Evolutionary conservation across 441 rosid genomes (phyloP).

Genomic region (Jatropha multifida): DNA sequence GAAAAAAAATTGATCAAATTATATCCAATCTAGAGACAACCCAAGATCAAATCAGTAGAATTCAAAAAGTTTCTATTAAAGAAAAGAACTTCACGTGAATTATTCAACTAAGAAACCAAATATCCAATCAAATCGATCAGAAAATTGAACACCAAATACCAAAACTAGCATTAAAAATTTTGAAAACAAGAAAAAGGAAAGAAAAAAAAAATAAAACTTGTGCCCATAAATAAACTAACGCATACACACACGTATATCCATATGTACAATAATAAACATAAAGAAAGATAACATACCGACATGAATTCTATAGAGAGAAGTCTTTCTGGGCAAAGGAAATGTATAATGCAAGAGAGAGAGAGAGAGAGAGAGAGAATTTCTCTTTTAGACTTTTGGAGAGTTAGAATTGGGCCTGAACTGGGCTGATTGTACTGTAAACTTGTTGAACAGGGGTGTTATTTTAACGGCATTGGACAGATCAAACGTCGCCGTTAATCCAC

Average conservation of each 20-base stretch:
- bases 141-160: constrained; percentile 2
- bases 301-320: constrained; percentile 31
- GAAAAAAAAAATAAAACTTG: constrained; percentile 22
- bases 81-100: constrained; percentile 8
- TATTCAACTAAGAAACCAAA: constrained; percentile 16
- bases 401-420: constrained; percentile 23
- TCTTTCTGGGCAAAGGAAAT: constrained; percentile 17
- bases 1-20: constrained; percentile 8
- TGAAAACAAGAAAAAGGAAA: not conserved
- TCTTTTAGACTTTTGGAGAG: not conserved
- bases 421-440: constrained; percentile 7
- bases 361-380: constrained; percentile 12
- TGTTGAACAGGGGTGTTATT: not conserved
- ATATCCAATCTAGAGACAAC: not conserved
- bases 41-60: constrained; percentile 23
- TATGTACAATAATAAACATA: not conserved
- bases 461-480: constrained; percentile 15
- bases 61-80: not conserved
- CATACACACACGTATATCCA: constrained; percentile 25
- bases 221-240: not conserved
- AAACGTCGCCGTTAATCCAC: constrained; percentile 13
- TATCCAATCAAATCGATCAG: constrained; percentile 21
- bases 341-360: constrained; percentile 24
- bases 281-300: constrained; percentile 33
- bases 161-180: not conserved